phyloP scores from a whole-genome alignment of 768 basidiomycete species.

The Tylopilus subfusipes region DNA sequence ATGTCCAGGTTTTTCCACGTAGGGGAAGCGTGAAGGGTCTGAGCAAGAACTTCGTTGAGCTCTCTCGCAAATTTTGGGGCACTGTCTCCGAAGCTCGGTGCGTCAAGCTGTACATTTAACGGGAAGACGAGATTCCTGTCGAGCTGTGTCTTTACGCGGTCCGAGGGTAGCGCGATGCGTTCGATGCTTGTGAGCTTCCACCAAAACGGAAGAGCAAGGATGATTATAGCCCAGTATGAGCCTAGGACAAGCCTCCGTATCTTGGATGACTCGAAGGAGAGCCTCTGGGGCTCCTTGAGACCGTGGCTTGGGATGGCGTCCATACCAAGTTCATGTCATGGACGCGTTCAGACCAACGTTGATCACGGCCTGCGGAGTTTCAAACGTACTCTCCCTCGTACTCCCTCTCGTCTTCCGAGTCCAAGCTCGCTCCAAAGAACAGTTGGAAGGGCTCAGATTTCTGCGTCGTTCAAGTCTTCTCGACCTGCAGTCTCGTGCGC shows the following conservation, averaged over 20 bases:
- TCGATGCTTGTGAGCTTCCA: slow-evolving; percentile 91
- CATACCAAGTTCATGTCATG: slow-evolving; percentile 20
- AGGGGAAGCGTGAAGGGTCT: slow-evolving; percentile 13
- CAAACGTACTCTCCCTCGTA: slow-evolving; percentile 26
- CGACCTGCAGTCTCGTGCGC: slow-evolving; percentile 5
- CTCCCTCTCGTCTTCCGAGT: slow-evolving; percentile 17
- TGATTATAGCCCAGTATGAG: slow-evolving; percentile 74
- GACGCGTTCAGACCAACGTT: slow-evolving; percentile 8
- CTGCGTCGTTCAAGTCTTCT: neutral
- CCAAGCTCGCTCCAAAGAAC: slow-evolving; percentile 6
- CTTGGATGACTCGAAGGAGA: slow-evolving; percentile 49
- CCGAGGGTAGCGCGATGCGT: slow-evolving; percentile 66
- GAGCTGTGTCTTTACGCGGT: slow-evolving; percentile 53
- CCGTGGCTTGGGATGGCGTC: slow-evolving; percentile 20
- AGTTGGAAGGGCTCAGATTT: slow-evolving; percentile 5
- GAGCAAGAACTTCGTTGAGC: slow-evolving; percentile 23
- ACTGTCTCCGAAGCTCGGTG: slow-evolving; percentile 13
- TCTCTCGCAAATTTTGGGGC: slow-evolving; percentile 26
- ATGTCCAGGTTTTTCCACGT: slow-evolving; percentile 47
- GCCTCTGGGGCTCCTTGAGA: slow-evolving; percentile 44
- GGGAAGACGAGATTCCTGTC: slow-evolving; percentile 45
- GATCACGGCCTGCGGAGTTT: slow-evolving; percentile 31
- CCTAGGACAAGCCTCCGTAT: slow-evolving; percentile 59
- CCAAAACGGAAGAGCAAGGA: slow-evolving; percentile 86
- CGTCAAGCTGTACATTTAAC: slow-evolving; percentile 38